Percentiles rank a stretch among this genome's conserved stretches.
These are phyloP conservation scores for Rhizoctonia solani DNA, from an alignment of 1,284 basidiomycete genomes.

Conservation along the genomic window DNA sequence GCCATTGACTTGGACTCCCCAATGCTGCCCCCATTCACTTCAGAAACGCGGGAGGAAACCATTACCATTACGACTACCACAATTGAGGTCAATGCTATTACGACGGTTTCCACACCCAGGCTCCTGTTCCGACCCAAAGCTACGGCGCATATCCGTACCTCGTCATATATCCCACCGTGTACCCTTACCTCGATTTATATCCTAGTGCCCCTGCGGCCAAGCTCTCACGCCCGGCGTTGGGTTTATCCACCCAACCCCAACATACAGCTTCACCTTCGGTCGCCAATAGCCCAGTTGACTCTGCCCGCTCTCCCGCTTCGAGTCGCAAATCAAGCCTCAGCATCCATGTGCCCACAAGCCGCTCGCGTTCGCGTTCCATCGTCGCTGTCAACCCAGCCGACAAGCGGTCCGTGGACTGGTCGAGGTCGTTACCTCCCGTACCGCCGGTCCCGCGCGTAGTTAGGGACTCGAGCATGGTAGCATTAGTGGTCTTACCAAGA, in stretches of 20 bases:
- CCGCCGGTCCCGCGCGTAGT: slow-evolving; percentile 14
- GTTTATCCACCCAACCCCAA: background rate
- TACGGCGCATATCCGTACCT: slow-evolving; percentile 49
- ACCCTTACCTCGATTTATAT: slow-evolving; percentile 47
- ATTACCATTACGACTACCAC: background rate
- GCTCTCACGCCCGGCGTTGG: background rate
- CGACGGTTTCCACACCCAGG: background rate
- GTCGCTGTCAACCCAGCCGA: slow-evolving; percentile 21
- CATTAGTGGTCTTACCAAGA: background rate
- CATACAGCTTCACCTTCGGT: background rate
- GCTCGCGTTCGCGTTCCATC: background rate
- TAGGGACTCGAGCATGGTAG: background rate
- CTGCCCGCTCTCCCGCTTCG: background rate
- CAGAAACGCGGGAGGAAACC: no score
- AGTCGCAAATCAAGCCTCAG: slow-evolving; percentile 19
- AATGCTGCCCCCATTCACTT: background rate
- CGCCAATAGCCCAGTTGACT: background rate
- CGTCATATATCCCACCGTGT: slow-evolving; percentile 46
- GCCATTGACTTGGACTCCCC: background rate
- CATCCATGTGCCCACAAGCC: slow-evolving; percentile 1
- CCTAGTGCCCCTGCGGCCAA: slow-evolving; percentile 15
- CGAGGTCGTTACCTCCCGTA: slow-evolving; percentile 17
- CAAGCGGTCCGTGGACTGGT: slow-evolving; percentile 15
- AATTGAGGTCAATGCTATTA: background rate
- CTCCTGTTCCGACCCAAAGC: background rate